Percentiles rank a stretch among this genome's conserved stretches.
Conservation (phyloP, 2,329 filamentous ascomycete genomes). For the Ilyonectria robusta region DNA sequence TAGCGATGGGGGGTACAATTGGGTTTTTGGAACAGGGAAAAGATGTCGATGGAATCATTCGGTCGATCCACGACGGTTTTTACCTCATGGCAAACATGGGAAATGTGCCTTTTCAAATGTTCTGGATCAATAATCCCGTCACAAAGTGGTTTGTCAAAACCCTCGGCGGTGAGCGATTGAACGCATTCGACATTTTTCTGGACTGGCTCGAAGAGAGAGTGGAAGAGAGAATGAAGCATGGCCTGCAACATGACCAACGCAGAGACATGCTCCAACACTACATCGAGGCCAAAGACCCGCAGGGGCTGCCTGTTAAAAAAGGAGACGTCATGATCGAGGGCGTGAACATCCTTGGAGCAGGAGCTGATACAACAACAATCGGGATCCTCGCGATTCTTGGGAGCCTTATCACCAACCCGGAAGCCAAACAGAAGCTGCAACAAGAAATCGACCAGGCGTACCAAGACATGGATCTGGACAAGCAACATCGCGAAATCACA, state of each 20-base stretch:
- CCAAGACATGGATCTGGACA: background rate
- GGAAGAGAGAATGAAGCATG: conserved; percentile 20
- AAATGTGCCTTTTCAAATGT: conserved; percentile 27
- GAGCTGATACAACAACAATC: conserved; percentile 31
- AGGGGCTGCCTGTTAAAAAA: conserved; percentile 12
- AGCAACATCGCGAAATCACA: conserved; percentile 21
- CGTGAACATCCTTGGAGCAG: conserved; percentile 30
- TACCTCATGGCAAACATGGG: conserved; percentile 36
- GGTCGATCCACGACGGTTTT: conserved; percentile 32
- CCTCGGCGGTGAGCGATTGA: conserved; percentile 20
- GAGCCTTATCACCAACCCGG: background rate
- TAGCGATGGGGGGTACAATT: conserved; percentile 30
- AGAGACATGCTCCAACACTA: conserved; percentile 31
- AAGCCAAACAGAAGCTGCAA: conserved; percentile 11
- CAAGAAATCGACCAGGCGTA: conserved; percentile 27
- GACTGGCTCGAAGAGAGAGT: conserved; percentile 25
- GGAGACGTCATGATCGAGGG: conserved; percentile 32
- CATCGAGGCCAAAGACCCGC: conserved; percentile 26
- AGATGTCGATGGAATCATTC: conserved; percentile 30
- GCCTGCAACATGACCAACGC: conserved; percentile 1
- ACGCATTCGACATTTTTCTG: conserved; percentile 29
- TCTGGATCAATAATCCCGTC: conserved; percentile 30
- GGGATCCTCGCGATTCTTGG: conserved; percentile 29
- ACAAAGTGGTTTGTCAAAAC: conserved; percentile 10
- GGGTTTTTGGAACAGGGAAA: conserved; percentile 28